A percentile compares a stretch with the other conserved stretches of the same genome.
Evolutionary conservation across 352 stramenopile genomes (phyloP).

Genomic region (Pythium myriotylum): DNA sequence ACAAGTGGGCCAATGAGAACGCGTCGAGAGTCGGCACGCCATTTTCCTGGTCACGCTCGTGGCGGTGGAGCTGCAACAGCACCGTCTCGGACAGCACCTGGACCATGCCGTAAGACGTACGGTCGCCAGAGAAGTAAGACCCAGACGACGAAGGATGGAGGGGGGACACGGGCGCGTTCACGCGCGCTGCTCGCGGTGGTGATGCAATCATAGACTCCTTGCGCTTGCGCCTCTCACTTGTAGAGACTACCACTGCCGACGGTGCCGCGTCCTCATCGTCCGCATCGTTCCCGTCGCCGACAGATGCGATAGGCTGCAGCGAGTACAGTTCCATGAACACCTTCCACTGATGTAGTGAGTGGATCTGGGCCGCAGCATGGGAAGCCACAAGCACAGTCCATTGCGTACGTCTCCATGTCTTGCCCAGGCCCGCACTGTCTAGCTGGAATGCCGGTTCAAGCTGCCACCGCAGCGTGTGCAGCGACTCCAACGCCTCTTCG

Average conservation of each 20-base stretch:
- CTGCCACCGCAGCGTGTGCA: constrained; percentile 24
- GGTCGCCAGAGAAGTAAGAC: constrained; percentile 63
- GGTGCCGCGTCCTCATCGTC: neutral
- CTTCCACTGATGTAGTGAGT: constrained; percentile 60
- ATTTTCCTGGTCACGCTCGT: constrained; percentile 31
- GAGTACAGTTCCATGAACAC: constrained; percentile 75
- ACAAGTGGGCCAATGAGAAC: constrained; percentile 52
- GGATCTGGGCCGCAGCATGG: constrained; percentile 49
- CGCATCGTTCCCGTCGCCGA: neutral
- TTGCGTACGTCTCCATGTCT: constrained; percentile 15
- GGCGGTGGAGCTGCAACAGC: constrained; percentile 33
- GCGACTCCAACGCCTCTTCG: constrained; percentile 14
- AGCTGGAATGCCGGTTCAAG: constrained; percentile 8
- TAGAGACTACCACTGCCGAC: neutral
- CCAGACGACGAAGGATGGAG: constrained; percentile 26
- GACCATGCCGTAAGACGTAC: constrained; percentile 72
- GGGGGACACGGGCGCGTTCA: constrained; percentile 17
- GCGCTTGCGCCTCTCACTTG: constrained; percentile 36
- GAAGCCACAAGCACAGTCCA: constrained; percentile 12
- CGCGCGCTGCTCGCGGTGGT: constrained; percentile 31
- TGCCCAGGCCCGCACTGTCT: constrained; percentile 27
- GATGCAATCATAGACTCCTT: constrained; percentile 80
- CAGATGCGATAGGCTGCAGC: constrained; percentile 35
- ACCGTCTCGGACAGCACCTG: constrained; percentile 63
- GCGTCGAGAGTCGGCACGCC: constrained; percentile 42